Evolutionary conservation across 176 grass and related monocot species (phyloP), one percentile per base, ranked within the genome.

Genomic region (Eleusine coracana): DNA sequence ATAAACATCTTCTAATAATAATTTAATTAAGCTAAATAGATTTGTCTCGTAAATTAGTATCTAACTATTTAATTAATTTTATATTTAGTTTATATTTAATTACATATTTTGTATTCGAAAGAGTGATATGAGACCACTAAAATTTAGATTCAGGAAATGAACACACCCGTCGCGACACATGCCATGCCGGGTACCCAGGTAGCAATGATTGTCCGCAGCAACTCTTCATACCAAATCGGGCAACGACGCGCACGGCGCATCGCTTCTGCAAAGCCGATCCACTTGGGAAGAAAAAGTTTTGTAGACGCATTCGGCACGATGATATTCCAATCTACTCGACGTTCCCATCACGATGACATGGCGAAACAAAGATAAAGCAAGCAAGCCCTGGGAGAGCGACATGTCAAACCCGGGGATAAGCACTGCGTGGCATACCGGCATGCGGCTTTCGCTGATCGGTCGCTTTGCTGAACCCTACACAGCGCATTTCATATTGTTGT

Each of bases 271-370:
- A 52, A 38, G 38, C 50, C 62, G 59, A 78, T 79, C 18, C 49
- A 64, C 39, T 46, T 1, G 29, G 29, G 38, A 7, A 42, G 7
- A 7, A 42, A 42, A 42, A 42, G 40, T 42, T 42, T 42, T 42
- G 40, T 42, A 42, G 40, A 42, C 40, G 40, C 73, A 42, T 28
- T 48, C 48, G 36, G 48, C 54, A 15, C 21, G 11, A 54, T 20
- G 81, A 36, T 75, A 5, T 11, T 74, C 44, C 6, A 65, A 83
- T 66, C 34, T 16, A 16, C 17, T 46, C 67, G n/a, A 54, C 10
- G 82, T 84, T 84, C 61, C 23, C n/a, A 59, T 84, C 74, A 78
- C 1, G 23, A 52, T 71, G 74, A 71, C 51, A 46, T 59, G 63
- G 74, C 73, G 23, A 45, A 4, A 76, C 59, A 27, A 10, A 54